Base-by-base conservation (phyloP, 768 basidiomycete species). In the Hygrocybe punicea region DNA sequence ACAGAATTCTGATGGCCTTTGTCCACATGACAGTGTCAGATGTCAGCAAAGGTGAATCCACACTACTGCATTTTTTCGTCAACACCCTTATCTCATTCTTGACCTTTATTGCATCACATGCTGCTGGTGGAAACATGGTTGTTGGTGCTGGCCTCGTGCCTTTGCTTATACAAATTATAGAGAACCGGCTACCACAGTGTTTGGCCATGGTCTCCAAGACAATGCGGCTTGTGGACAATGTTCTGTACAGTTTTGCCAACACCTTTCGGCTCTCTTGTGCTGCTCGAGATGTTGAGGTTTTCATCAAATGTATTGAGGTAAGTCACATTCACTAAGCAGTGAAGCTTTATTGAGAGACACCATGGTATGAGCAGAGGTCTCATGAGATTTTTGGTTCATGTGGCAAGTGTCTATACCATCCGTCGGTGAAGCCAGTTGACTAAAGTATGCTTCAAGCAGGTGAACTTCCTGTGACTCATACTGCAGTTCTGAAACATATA, bases 101-200 rank as follows among this genome's bases (percentile, higher is more conserved):
- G 40, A 92, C 89, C 2, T 91, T 86, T 72, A 82, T 98, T 58
- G 85, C 93, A 9, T 87, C 89, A 11, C 87, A 93, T 68, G 81
- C 90, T 2, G 82, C 87, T 3, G 92, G 93, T 33, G 92, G 89
- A 8, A 91, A 89, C 64, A 92, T 97, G 93, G 84, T 98, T 44
- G 90, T 98, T 55, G 89, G 93, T 19, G 96, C 97, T 29, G 97
- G 97, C 3, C 74, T 97, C 45, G 82, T 99, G 50, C 91, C 91
- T 2, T 74, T 96, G 13, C 78, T 99, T 21, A 87, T 98, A 52
- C 93, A 97, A 65, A 77, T 96, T 36, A 85, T 96, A 62, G 89
- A 93, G 71, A 91, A 87, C 69, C 81, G 81, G 60, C 75, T 84
- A 25, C 79, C 86, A 1, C 80, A 80, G 49, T 81, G 91, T 36